phyloP scores from a whole-genome alignment of 441 rosid species.

The Pelargonium exstipulatum region DNA sequence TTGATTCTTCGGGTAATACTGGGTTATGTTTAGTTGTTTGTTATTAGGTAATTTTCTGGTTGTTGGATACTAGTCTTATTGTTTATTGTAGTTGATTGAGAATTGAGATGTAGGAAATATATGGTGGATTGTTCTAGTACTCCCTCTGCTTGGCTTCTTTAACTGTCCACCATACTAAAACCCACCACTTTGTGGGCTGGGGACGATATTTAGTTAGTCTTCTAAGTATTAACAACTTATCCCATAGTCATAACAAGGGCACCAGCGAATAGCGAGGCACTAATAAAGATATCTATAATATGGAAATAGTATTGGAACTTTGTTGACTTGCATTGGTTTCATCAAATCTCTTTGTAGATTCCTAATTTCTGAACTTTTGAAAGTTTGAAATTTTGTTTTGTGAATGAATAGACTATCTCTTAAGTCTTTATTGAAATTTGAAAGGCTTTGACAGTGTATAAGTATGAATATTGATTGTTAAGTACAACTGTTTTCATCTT shows the following conservation, averaged over 20 bases:
- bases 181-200: no score
- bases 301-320: neutral
- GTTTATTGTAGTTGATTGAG: no score
- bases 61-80: no score
- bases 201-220: no score
- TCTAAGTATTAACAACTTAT: neutral
- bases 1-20: no score
- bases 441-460: neutral
- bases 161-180: no score
- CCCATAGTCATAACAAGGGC: neutral
- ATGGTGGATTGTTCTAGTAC: neutral
- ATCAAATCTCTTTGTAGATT: neutral
- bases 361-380: neutral
- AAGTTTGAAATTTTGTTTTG: neutral
- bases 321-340: neutral
- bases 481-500: neutral
- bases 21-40: no score
- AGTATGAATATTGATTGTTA: neutral
- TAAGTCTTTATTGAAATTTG: neutral
- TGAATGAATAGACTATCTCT: neutral
- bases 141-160: neutral
- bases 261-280: neutral
- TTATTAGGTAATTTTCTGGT: no score
- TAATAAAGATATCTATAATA: neutral
- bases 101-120: no score